Conservation (phyloP, 176 grass and related monocot species). For the Aechmea fasciata region DNA sequence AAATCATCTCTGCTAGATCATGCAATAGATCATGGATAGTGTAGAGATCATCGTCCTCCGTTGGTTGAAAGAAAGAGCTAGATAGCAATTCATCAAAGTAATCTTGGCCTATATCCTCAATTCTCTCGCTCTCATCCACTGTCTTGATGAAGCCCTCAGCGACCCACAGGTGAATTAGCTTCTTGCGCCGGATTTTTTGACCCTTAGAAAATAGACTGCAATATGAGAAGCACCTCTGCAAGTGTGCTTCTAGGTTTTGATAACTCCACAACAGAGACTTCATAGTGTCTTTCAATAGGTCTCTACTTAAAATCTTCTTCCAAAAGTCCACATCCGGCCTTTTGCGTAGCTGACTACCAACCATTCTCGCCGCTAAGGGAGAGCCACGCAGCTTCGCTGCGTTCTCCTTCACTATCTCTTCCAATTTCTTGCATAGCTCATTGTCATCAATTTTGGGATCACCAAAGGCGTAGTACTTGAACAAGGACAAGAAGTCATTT, state of each 20-base stretch:
- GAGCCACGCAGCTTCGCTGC: slow-evolving; percentile 5
- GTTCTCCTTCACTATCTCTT: background rate
- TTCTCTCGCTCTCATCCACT: background rate
- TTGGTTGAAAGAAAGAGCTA: background rate
- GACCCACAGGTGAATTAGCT: slow-evolving; percentile 4
- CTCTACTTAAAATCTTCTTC: background rate
- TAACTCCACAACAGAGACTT: slow-evolving; percentile 25
- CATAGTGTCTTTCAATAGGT: slow-evolving; percentile 19
- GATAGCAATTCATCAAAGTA: slow-evolving; percentile 15
- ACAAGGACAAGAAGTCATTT: slow-evolving; percentile 3
- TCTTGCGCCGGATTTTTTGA: background rate
- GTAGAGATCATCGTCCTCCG: no score
- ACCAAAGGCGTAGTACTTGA: slow-evolving; percentile 19
- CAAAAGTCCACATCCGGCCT: slow-evolving; percentile 2
- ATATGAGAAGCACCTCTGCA: slow-evolving; percentile 29
- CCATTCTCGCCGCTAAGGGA: slow-evolving; percentile 20
- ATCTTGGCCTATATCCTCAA: slow-evolving; percentile 1
- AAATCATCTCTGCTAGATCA: no score
- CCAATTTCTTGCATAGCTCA: background rate
- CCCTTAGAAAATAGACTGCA: slow-evolving; percentile 23
- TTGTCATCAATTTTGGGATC: background rate
- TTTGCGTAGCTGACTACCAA: background rate
- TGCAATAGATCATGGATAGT: no score
- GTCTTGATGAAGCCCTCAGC: slow-evolving; percentile 14
- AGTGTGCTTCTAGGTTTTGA: slow-evolving; percentile 5